These are phyloP conservation scores for Skeletonema grethae DNA, from an alignment of 108 stramenopile genomes.

Conservation along the genomic window DNA sequence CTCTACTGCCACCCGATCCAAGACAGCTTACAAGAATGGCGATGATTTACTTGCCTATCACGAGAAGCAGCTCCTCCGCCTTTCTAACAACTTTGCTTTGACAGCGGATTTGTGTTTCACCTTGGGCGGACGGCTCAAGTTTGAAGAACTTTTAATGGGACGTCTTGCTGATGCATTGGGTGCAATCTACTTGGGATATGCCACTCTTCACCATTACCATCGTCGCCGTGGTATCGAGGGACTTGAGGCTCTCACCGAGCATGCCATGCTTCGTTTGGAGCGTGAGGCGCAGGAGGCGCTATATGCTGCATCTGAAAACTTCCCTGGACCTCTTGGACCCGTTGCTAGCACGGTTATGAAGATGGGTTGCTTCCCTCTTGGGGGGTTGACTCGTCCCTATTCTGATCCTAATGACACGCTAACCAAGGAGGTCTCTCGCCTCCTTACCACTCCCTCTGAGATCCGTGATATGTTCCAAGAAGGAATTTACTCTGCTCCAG, in stretches of 20 bases:
- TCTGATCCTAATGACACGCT: slow-evolving; percentile 82
- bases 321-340: slow-evolving; percentile 88
- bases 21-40: slow-evolving; percentile 89
- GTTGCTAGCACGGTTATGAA: slow-evolving; percentile 91
- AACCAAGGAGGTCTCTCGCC: slow-evolving; percentile 92
- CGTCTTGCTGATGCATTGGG: slow-evolving; percentile 95
- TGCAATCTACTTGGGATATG: slow-evolving; percentile 97
- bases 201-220: slow-evolving; percentile 92
- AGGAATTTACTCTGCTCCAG: slow-evolving; percentile 83
- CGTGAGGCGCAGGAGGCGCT: slow-evolving; percentile 93
- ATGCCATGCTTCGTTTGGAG: slow-evolving; percentile 94
- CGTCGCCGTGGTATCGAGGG: slow-evolving; percentile 90
- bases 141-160: slow-evolving; percentile 97
- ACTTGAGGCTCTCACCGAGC: slow-evolving; percentile 92
- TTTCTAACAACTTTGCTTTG: slow-evolving; percentile 95
- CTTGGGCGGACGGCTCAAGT: slow-evolving; percentile 95
- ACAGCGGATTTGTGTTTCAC: slow-evolving; percentile 95
- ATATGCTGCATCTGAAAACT: slow-evolving; percentile 92
- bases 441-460: slow-evolving; percentile 87
- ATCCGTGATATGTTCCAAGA: slow-evolving; percentile 84
- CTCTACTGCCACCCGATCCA: slow-evolving; percentile 74
- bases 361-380: slow-evolving; percentile 90
- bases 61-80: slow-evolving; percentile 93
- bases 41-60: slow-evolving; percentile 83
- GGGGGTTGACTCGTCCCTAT: slow-evolving; percentile 86